Base-by-base conservation (phyloP, 495 filamentous ascomycete species). In the Aspergillus diversus region DNA sequence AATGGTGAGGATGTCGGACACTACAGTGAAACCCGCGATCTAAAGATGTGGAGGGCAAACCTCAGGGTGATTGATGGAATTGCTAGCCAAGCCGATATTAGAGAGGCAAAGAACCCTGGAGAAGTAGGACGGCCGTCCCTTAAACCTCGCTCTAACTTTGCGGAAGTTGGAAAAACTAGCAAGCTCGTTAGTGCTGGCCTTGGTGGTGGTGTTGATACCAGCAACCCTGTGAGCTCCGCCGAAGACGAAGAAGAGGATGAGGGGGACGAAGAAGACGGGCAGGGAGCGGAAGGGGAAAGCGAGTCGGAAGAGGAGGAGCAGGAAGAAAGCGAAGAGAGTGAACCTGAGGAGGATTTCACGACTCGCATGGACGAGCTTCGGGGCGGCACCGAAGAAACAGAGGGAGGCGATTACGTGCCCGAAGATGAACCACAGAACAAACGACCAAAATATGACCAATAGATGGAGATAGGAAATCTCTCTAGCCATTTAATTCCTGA, bases 1-100 rank as follows among this genome's bases (percentile, higher is more conserved):
- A 86, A 86, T 61, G 82, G 83, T 0, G 59, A 77, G 3, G 80
- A 85, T 12, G 77, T 81, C 17, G 75, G 78, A 4, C 59, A 69
- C 17, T 78, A 75, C 16, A 81, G 80, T 42, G 68, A 71, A 3
- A 69, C 74, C 15, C 77, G 83, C 13, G 73, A 82, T 51, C 68
- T 77, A 7, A 69, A 69, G 43, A 74, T 73, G 61, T 84, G 81
- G 81, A 72, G 75, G n/a, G 74, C 75, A 0, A 72, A 76, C 11
- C 65, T 84, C 39, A 74, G 71, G 32, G 72, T 84, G 31, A 54
- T 83, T 11, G 73, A 81, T 57, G 75, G 76, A 11, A 75, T 15
- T 1, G 71, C 71, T n/a, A 66, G 31, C 8, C 35, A 63, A n/a
- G 64, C 53, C 3, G 73, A 76, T 56, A 33, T 66, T 37, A 61